Conservation (phyloP, 306 rosid species). For the Prunus fruticosa region DNA sequence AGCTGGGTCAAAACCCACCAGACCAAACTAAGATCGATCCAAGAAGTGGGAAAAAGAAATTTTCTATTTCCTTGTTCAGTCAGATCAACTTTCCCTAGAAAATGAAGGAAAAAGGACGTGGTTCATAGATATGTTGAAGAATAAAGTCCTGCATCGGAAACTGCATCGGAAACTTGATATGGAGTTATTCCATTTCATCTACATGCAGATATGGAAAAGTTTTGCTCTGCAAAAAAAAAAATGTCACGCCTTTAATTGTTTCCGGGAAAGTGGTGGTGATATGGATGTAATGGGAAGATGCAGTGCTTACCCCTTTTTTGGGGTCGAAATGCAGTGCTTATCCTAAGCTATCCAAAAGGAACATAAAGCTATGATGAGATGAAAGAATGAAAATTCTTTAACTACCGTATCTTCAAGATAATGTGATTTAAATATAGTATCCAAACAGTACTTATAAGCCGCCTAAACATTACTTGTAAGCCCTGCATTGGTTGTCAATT, state of each 20-base stretch:
- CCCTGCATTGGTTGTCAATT: neutral
- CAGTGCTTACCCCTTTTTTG: slow-evolving; percentile 17
- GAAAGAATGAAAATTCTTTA: neutral
- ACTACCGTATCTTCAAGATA: slow-evolving; percentile 4
- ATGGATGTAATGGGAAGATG: neutral
- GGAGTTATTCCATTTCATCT: neutral
- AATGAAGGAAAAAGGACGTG: neutral
- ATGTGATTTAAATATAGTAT: neutral
- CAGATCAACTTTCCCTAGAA: neutral
- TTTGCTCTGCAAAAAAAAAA: neutral
- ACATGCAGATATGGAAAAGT: neutral
- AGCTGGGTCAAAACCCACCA: neutral
- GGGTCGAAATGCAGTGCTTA: slow-evolving; percentile 6
- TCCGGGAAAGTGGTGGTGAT: slow-evolving; percentile 24
- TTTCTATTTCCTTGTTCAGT: neutral
- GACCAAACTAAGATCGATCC: neutral
- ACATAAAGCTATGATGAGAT: slow-evolving; percentile 20
- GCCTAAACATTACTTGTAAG: neutral
- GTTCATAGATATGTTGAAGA: neutral
- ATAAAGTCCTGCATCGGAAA: too few species aligned
- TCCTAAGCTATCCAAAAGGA: slow-evolving; percentile 52
- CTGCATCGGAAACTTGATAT: too few species aligned
- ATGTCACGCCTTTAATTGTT: neutral
- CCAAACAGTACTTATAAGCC: neutral
- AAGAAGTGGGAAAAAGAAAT: neutral